These are phyloP conservation scores for Micromonas pusilla DNA, from an alignment of 139 green algal genomes.

Conservation along the genomic window DNA sequence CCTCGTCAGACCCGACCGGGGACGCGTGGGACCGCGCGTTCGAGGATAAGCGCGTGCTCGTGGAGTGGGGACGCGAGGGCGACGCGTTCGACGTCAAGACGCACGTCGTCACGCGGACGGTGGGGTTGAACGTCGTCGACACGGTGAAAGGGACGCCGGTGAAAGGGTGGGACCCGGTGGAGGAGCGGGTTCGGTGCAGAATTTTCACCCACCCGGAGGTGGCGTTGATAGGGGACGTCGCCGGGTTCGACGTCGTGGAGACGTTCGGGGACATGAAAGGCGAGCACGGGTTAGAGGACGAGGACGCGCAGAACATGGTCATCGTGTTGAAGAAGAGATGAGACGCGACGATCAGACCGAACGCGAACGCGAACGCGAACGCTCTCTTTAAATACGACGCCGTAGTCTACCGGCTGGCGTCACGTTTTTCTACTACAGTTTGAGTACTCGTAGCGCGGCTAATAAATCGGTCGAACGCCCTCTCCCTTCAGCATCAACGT, in stretches of 20 bases:
- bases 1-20: no score
- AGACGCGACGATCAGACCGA: no score
- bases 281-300: neutral
- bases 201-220: slow-evolving; percentile 15
- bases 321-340: neutral
- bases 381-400: no score
- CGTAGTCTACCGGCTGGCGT: no score
- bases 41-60: no score
- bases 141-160: neutral
- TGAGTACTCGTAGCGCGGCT: no score
- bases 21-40: slow-evolving; percentile 23
- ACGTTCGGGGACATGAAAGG: slow-evolving; percentile 7
- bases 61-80: slow-evolving; percentile 7
- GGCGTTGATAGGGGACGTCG: neutral
- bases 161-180: neutral
- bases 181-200: slow-evolving; percentile 10
- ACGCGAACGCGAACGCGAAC: no score
- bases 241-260: neutral
- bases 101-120: slow-evolving; percentile 5
- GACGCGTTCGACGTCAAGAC: slow-evolving; percentile 17
- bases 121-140: neutral
- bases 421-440: no score
- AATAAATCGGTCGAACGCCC: no score
- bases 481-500: no score
- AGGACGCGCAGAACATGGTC: slow-evolving; percentile 25